Percentiles rank a stretch among this genome's conserved stretches.
Evolutionary conservation across 257 asterid species (phyloP).

Genomic region (Leonotis leonurus): DNA sequence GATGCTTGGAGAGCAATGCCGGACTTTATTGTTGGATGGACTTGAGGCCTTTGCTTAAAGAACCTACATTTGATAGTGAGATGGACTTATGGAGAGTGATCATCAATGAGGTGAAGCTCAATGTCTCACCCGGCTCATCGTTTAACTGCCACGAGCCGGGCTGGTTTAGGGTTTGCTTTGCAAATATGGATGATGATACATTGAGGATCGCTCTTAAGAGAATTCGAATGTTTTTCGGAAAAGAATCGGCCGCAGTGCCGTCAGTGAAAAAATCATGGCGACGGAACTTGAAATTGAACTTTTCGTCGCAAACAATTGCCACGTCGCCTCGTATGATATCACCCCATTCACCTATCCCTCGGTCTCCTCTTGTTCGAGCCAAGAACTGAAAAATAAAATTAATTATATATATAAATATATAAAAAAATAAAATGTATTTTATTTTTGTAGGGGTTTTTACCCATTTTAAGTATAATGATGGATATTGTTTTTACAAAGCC

Average conservation of each 20-base stretch:
- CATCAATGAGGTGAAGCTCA: constrained; percentile 50
- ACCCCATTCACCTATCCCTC: constrained; percentile 46
- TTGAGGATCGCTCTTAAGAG: constrained; percentile 47
- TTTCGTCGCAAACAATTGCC: constrained; percentile 20
- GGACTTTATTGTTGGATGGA: constrained; percentile 92
- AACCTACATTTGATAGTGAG: constrained; percentile 47
- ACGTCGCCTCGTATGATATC: constrained; percentile 35
- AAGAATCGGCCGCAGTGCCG: not conserved
- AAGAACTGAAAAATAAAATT: constrained; percentile 1
- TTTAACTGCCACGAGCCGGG: constrained; percentile 75
- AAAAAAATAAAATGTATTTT: not conserved
- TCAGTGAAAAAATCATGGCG: constrained; percentile 24
- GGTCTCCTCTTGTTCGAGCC: constrained; percentile 35
- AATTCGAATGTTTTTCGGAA: constrained; percentile 34
- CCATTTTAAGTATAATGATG: not conserved
- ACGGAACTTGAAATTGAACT: constrained; percentile 33
- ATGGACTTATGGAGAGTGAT: constrained; percentile 52
- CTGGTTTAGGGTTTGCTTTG: constrained; percentile 84
- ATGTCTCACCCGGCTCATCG: constrained; percentile 71
- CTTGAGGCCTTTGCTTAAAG: constrained; percentile 37
- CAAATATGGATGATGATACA: constrained; percentile 62
- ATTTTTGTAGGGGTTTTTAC: not conserved
- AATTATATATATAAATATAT: not conserved
- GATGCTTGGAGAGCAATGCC: constrained; percentile 56
- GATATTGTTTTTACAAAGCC: not conserved